phyloP scores from a whole-genome alignment of 371 early-diverging fungal species.

The Parasitella parasitica region DNA sequence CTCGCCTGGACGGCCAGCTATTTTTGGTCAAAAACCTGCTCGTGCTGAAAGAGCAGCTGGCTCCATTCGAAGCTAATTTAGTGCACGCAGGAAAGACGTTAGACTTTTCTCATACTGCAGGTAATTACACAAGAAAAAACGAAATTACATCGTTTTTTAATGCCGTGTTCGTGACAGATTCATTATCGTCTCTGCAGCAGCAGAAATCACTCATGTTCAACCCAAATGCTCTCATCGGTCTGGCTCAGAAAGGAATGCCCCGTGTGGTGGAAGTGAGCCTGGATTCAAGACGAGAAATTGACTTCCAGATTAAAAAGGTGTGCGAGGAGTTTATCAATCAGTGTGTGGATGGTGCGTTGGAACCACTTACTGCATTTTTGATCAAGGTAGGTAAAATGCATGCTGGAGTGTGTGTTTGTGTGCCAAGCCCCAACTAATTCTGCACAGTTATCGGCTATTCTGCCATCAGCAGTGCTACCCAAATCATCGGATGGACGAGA shows the following conservation, averaged over 20 bases:
- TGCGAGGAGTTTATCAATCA: constrained; percentile 79
- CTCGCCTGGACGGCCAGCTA: constrained; percentile 69
- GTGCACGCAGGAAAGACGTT: constrained; percentile 70
- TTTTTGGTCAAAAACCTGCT: constrained; percentile 83
- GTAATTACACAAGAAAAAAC: background rate
- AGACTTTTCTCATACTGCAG: constrained; percentile 61
- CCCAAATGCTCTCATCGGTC: constrained; percentile 50
- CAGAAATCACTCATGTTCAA: constrained; percentile 39
- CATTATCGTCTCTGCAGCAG: constrained; percentile 46
- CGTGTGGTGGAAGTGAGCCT: constrained; percentile 57
- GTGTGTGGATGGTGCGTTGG: constrained; percentile 59
- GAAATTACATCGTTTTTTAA: background rate
- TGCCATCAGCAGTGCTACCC: constrained; percentile 11
- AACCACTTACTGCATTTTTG: constrained; percentile 69
- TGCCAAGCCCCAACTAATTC: too few species aligned
- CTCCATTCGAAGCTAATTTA: constrained; percentile 74
- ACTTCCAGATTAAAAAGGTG: constrained; percentile 65
- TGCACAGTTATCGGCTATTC: constrained; percentile 29
- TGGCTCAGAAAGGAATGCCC: constrained; percentile 62
- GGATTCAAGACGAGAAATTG: constrained; percentile 66
- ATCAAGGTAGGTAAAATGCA: constrained; percentile 52
- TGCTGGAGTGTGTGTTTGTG: too few species aligned
- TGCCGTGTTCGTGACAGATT: constrained; percentile 17
- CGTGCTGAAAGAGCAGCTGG: constrained; percentile 78
- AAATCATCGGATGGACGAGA: constrained; percentile 6